Conservation (phyloP, 106 monocot genomes). For the Dendrobium catenatum region DNA sequence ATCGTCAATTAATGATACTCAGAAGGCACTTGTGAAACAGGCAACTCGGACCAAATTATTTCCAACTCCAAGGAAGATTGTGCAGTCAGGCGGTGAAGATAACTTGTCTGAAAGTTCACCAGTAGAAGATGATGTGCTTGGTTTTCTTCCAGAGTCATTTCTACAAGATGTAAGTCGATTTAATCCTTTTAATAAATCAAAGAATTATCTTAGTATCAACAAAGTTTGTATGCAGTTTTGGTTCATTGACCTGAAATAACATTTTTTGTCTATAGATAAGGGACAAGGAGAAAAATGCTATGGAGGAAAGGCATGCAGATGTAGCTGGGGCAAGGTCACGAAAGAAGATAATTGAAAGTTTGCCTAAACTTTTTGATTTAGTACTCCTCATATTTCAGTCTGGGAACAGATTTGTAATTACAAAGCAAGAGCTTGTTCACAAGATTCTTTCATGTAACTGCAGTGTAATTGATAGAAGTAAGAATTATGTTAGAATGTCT, state of each 20-base stretch:
- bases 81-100: conserved; percentile 12
- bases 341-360: conserved; percentile 44
- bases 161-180: conserved; percentile 55
- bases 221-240: background rate
- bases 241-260: background rate
- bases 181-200: background rate
- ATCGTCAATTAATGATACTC: conserved; percentile 13
- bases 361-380: conserved; percentile 67
- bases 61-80: conserved; percentile 42
- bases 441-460: conserved; percentile 57
- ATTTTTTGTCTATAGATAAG: conserved; percentile 33
- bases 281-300: conserved; percentile 56
- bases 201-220: background rate
- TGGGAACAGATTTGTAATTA: conserved; percentile 47
- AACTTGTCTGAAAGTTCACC: conserved; percentile 8
- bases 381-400: conserved; percentile 75
- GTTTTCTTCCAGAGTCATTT: conserved; percentile 65
- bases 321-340: conserved; percentile 30
- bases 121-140: conserved; percentile 29
- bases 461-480: conserved; percentile 72
- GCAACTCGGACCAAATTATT: conserved; percentile 46
- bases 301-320: conserved; percentile 42
- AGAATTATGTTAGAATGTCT: background rate
- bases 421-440: conserved; percentile 76
- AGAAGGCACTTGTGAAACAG: conserved; percentile 23